Evolutionary conservation across 257 asterid species (phyloP).

Genomic region (Salvia splendens): DNA sequence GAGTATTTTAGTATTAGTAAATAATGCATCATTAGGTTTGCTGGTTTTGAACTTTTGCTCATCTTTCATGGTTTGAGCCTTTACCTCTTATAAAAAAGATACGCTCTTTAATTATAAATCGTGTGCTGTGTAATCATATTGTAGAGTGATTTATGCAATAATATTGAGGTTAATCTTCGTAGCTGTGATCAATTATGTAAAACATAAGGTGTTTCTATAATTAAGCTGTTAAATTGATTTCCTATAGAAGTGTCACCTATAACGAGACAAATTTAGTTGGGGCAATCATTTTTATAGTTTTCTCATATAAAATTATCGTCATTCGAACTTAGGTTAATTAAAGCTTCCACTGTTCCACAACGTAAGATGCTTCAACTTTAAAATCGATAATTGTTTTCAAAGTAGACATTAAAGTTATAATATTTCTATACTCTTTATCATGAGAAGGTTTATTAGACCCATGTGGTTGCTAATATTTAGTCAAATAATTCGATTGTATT

Average conservation of each 20-base stretch:
- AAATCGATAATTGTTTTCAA: constrained; percentile 3
- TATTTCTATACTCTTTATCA: not conserved
- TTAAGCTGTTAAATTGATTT: not conserved
- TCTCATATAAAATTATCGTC: not conserved
- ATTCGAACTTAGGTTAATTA: constrained; percentile 1
- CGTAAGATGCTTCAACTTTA: constrained; percentile 18
- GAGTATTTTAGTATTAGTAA: too few species aligned
- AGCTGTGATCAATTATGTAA: not conserved
- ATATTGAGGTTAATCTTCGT: not conserved
- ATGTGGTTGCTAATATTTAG: not conserved
- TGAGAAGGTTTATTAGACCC: not conserved
- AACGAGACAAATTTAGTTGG: constrained; percentile 25
- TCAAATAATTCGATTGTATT: not conserved
- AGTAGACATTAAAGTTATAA: constrained; percentile 1
- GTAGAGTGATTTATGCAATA: too few species aligned
- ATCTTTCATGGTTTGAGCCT: too few species aligned
- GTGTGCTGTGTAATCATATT: too few species aligned
- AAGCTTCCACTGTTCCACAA: constrained; percentile 19
- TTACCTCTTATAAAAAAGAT: too few species aligned
- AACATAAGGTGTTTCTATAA: not conserved
- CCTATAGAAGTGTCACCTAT: not conserved
- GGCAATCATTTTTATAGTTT: constrained; percentile 14
- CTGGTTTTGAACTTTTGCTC: too few species aligned
- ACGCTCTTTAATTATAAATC: too few species aligned
- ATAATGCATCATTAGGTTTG: too few species aligned